Evolutionary conservation across 2,329 filamentous ascomycete genomes (phyloP).

Genomic region (Lecanicillium sp.): DNA sequence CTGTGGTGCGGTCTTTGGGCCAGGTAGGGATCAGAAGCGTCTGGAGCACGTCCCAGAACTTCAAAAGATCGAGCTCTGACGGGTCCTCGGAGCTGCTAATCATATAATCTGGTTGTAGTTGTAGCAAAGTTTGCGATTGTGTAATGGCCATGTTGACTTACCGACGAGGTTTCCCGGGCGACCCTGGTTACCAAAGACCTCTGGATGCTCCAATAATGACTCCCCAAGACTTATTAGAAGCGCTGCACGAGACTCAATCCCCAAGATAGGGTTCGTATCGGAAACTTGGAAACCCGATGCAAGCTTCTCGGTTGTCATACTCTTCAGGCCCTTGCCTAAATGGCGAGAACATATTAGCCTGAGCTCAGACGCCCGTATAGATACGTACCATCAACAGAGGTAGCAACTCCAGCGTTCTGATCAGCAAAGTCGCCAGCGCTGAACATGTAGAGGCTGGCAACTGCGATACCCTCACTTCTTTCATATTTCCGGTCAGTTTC

Average conservation of each 20-base stretch:
- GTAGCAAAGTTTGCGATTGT: not conserved
- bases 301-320: constrained; percentile 24
- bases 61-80: constrained; percentile 25
- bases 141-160: constrained; percentile 18
- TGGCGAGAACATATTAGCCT: not conserved
- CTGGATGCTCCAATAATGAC: constrained; percentile 27
- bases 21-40: constrained; percentile 37
- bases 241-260: constrained; percentile 31
- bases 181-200: constrained; percentile 32
- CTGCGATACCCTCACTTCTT: constrained; percentile 42
- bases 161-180: constrained; percentile 41
- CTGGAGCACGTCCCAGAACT: constrained; percentile 35
- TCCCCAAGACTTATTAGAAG: constrained; percentile 32
- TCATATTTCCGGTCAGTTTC: constrained; percentile 23
- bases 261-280: constrained; percentile 34
- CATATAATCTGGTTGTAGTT: constrained; percentile 27
- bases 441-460: constrained; percentile 43
- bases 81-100: constrained; percentile 17
- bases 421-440: constrained; percentile 28
- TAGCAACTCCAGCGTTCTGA: constrained; percentile 7
- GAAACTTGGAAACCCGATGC: constrained; percentile 34
- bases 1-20: constrained; percentile 42
- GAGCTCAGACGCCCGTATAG: fast-evolving
- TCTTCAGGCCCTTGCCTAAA: constrained; percentile 23
- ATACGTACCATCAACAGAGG: constrained; percentile 26